phyloP scores from a whole-genome alignment of 2,329 filamentous ascomycete species.

The Neofusicoccum sp. region DNA sequence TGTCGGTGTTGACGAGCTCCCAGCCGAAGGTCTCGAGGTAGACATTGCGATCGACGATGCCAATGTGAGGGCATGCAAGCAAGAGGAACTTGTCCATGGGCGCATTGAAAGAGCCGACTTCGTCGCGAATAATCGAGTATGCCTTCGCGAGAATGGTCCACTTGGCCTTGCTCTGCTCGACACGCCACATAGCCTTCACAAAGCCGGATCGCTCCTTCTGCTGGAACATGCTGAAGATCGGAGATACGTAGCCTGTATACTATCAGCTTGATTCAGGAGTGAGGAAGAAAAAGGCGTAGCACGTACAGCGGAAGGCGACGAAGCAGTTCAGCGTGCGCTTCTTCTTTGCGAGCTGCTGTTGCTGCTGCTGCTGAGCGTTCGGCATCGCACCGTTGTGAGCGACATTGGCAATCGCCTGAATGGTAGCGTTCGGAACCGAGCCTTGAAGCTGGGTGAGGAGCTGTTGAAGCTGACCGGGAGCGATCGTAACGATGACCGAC shows the following conservation, averaged over 20 bases:
- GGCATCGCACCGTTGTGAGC: not conserved
- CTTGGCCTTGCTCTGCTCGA: slow-evolving; percentile 54
- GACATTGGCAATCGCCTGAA: not conserved
- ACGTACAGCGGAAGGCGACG: slow-evolving; percentile 40
- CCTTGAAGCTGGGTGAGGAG: not conserved
- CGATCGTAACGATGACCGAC: not conserved
- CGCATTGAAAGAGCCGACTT: slow-evolving; percentile 50
- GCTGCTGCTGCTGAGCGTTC: not conserved
- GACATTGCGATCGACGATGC: slow-evolving; percentile 46
- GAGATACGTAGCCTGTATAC: slow-evolving; percentile 51
- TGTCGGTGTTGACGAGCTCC: slow-evolving; percentile 31
- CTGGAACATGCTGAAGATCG: slow-evolving; percentile 48
- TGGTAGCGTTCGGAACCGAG: not conserved
- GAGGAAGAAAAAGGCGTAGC: not conserved
- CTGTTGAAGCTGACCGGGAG: not conserved
- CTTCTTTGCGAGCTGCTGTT: not conserved
- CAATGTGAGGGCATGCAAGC: slow-evolving; percentile 50
- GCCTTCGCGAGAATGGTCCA: slow-evolving; percentile 59
- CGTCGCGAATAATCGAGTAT: slow-evolving; percentile 58
- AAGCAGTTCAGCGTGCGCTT: slow-evolving; percentile 38
- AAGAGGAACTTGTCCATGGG: slow-evolving; percentile 53
- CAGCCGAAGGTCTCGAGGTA: slow-evolving; percentile 55
- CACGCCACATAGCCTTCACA: slow-evolving; percentile 53
- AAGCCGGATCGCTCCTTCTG: slow-evolving; percentile 58
- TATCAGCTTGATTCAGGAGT: slow-evolving; percentile 17